These are phyloP conservation scores for Diaporthe sp. DNA, from an alignment of 2,329 filamentous ascomycete species.

Conservation along the genomic window DNA sequence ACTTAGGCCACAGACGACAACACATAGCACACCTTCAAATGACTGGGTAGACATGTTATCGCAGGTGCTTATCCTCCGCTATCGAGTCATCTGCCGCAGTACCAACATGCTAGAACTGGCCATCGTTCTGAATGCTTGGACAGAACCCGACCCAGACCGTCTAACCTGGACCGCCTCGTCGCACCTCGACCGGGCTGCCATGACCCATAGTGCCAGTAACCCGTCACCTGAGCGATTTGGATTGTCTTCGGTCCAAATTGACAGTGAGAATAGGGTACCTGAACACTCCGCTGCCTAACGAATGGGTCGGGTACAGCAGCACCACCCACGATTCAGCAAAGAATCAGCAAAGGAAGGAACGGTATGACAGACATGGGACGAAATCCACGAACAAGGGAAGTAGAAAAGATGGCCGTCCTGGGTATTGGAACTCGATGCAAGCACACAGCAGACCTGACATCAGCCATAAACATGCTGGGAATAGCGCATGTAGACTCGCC, in stretches of 20 bases:
- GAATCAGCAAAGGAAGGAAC: not conserved
- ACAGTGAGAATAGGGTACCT: not conserved
- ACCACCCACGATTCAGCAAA: not conserved
- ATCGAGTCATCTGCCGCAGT: not conserved
- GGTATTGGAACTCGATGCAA: not conserved
- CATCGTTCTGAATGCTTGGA: not conserved
- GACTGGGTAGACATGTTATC: not conserved
- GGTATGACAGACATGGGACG: not conserved
- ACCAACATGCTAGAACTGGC: not conserved
- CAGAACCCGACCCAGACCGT: not conserved
- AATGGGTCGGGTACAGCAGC: no score
- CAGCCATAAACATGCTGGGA: not conserved
- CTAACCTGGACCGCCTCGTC: no score
- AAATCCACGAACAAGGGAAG: not conserved
- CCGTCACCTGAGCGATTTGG: not conserved
- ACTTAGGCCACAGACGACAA: not conserved
- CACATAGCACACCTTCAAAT: not conserved
- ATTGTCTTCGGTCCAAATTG: not conserved
- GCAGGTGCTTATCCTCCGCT: no score
- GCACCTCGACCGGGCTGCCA: not conserved
- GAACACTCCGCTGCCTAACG: not conserved
- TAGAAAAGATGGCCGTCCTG: not conserved
- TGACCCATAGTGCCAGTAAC: not conserved
- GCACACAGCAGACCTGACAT: not conserved
- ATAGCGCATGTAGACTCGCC: not conserved